These are phyloP conservation scores for Thozetella sp. DNA, from an alignment of 495 filamentous ascomycete species.

Conservation along the genomic window DNA sequence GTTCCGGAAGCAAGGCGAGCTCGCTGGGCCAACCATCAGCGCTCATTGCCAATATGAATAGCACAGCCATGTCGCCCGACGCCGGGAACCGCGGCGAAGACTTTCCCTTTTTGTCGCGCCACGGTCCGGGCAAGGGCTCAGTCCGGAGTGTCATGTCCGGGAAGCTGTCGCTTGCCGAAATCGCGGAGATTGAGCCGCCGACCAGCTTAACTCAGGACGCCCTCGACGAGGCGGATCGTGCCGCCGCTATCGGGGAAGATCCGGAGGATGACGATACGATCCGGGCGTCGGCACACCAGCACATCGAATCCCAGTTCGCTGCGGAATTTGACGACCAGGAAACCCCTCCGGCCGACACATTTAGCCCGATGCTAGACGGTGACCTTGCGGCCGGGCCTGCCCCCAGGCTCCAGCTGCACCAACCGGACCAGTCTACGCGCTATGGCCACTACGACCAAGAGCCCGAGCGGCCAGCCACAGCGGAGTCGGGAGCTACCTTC, in stretches of 20 bases:
- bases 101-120: constrained; percentile 33
- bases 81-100: constrained; percentile 31
- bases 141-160: constrained; percentile 40
- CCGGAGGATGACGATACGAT: constrained; percentile 33
- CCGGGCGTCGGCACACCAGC: constrained; percentile 25
- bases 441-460: constrained; percentile 7
- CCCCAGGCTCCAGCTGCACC: constrained; percentile 28
- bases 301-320: constrained; percentile 27
- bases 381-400: constrained; percentile 7
- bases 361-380: constrained; percentile 14
- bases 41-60: constrained; percentile 5
- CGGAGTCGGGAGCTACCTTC: constrained; percentile 69
- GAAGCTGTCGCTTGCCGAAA: constrained; percentile 43
- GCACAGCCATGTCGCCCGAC: constrained; percentile 13
- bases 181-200: constrained; percentile 44
- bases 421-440: constrained; percentile 19
- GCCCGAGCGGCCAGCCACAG: constrained; percentile 35
- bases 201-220: constrained; percentile 40
- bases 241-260: constrained; percentile 20
- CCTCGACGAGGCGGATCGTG: constrained; percentile 44
- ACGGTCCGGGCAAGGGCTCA: constrained; percentile 47
- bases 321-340: constrained; percentile 13
- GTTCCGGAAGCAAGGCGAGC: constrained; percentile 57
- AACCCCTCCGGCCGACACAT: constrained; percentile 5
- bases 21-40: constrained; percentile 22